These are phyloP conservation scores for Zymoseptoria passerinii DNA, from an alignment of 2,329 filamentous ascomycete species.

Conservation along the genomic window DNA sequence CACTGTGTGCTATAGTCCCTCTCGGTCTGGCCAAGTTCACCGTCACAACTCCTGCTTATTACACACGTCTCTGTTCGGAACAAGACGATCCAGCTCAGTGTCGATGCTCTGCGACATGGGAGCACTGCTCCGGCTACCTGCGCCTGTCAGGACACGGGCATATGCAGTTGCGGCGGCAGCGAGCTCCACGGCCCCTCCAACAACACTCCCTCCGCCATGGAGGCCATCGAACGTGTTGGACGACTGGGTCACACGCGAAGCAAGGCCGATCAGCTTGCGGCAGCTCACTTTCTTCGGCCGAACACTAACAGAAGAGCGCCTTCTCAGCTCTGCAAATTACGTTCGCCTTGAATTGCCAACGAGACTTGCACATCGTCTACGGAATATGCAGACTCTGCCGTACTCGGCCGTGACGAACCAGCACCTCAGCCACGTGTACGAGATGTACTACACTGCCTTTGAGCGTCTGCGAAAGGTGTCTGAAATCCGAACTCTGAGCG, in stretches of 20 bases:
- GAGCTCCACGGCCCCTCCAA: slow-evolving; percentile 4
- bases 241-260: slow-evolving; percentile 84
- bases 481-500: slow-evolving; percentile 75
- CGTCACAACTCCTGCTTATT: neutral
- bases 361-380: slow-evolving; percentile 80
- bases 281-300: slow-evolving; percentile 97
- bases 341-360: slow-evolving; percentile 90
- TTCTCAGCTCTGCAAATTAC: slow-evolving; percentile 95
- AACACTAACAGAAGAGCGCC: slow-evolving; percentile 77
- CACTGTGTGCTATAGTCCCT: neutral
- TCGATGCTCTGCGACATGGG: neutral
- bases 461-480: slow-evolving; percentile 77
- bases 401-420: slow-evolving; percentile 95
- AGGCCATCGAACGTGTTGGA: slow-evolving; percentile 51
- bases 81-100: neutral
- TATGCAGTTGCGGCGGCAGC: slow-evolving; percentile 10
- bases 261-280: slow-evolving; percentile 87
- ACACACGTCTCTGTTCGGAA: neutral
- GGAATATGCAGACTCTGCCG: slow-evolving; percentile 93
- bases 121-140: slow-evolving; percentile 2
- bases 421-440: slow-evolving; percentile 90
- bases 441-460: slow-evolving; percentile 95
- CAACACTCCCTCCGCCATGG: slow-evolving; percentile 44
- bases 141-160: slow-evolving; percentile 7
- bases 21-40: neutral